These are phyloP conservation scores for Didymosphaeria variabile DNA, from an alignment of 2,329 filamentous ascomycete genomes.

Conservation along the genomic window DNA sequence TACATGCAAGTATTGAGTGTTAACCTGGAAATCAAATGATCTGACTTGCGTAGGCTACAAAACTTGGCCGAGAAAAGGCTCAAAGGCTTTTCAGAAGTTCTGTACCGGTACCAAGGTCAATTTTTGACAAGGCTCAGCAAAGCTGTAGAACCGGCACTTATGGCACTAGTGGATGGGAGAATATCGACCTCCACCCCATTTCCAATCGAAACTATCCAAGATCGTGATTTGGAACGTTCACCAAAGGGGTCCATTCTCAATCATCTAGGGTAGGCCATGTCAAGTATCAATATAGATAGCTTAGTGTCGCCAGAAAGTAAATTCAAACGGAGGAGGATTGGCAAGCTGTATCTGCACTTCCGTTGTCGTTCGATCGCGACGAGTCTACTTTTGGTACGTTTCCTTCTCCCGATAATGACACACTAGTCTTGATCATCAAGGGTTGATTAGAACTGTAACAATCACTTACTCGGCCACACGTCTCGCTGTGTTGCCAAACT, in stretches of 20 bases:
- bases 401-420: too few species aligned
- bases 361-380: too few species aligned
- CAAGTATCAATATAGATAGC: too few species aligned
- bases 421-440: too few species aligned
- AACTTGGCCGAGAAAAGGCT: conserved; percentile 14
- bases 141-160: conserved; percentile 18
- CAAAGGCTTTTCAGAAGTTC: conserved; percentile 13
- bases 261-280: background rate
- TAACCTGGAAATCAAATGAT: background rate
- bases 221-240: conserved; percentile 1
- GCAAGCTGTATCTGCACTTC: too few species aligned
- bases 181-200: conserved; percentile 7
- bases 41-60: conserved; percentile 1
- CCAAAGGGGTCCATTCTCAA: conserved; percentile 18
- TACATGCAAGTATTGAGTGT: conserved; percentile 11
- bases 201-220: conserved; percentile 15
- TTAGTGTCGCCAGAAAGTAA: too few species aligned
- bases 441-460: too few species aligned
- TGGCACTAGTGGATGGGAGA: conserved; percentile 11
- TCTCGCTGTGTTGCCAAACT: too few species aligned
- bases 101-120: conserved; percentile 13
- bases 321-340: too few species aligned
- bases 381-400: too few species aligned
- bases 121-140: conserved; percentile 15
- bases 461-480: too few species aligned